Conservation (phyloP, 2,329 filamentous ascomycete genomes). For the Pyricularia sp. region DNA sequence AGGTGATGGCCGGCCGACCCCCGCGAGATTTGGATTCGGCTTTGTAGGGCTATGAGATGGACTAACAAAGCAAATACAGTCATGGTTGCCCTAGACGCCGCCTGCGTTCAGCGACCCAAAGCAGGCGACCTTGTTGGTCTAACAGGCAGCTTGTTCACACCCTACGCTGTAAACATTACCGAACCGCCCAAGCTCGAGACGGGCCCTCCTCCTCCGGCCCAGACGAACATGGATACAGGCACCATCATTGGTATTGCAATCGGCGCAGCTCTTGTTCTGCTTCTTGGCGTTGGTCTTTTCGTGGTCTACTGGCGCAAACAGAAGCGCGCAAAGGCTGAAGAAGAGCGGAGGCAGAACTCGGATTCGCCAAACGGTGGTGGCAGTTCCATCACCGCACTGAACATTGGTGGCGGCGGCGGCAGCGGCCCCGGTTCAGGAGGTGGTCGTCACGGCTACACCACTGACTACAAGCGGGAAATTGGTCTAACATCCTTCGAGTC, state of each 20-base stretch:
- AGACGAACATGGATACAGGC: constrained; percentile 28
- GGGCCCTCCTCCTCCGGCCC: constrained; percentile 11
- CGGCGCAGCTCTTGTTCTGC: constrained; percentile 31
- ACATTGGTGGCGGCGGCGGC: constrained; percentile 10
- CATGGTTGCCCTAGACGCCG: constrained; percentile 34
- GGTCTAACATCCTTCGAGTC: not conserved
- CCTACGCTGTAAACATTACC: constrained; percentile 28
- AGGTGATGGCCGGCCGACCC: constrained; percentile 14
- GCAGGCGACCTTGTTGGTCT: constrained; percentile 28
- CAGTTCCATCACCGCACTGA: constrained; percentile 13
- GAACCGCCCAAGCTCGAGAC: constrained; percentile 17
- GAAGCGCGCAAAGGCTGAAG: constrained; percentile 20
- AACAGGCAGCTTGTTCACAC: constrained; percentile 32
- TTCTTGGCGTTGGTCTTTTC: constrained; percentile 33
- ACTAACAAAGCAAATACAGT: constrained; percentile 23
- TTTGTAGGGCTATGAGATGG: not conserved
- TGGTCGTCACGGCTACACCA: constrained; percentile 15
- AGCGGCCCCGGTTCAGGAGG: constrained; percentile 8
- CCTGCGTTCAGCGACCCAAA: constrained; percentile 34
- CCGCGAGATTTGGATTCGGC: too few species aligned
- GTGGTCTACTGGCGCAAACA: constrained; percentile 37
- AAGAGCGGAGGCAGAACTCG: constrained; percentile 10
- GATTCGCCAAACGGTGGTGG: constrained; percentile 12
- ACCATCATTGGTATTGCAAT: constrained; percentile 45
- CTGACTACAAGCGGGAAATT: constrained; percentile 19